Base-by-base conservation (phyloP, 305 asterid genomes). In the Striga hermonthica region DNA sequence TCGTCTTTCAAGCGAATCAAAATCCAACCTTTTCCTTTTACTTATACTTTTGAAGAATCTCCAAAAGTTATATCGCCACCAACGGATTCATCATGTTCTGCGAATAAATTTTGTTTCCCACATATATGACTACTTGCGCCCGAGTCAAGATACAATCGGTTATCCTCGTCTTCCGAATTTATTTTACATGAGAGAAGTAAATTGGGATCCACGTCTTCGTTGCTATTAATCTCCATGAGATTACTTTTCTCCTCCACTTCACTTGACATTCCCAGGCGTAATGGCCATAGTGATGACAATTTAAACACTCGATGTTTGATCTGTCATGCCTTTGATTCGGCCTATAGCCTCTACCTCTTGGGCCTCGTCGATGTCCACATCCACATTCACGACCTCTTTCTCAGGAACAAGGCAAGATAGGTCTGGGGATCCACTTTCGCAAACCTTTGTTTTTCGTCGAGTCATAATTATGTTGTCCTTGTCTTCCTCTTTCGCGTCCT, bases 171-270 rank as follows among this genome's bases (percentile, higher is more conserved):
- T 10, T 55, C 9, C 43, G 41, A 36, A 13, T 41, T 8, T 4
- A 10, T 44, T 56, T 66, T 66, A 54, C 38, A 28, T 3, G 59
- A 16, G 0, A 67, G 40, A 31, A 67, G 50, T 4, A 45, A 10
- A 45, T 12, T 45, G 50, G 50, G 50, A 45, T 10, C 50, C 8
- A 45, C 50, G n/a, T 45, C 50, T 45, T 45, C 50, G 9, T 45
- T 45, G n/a, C n/a, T 14, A 10, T 45, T 45, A 3, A 3, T 45
- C 50, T 45, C 13, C 7, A 4, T 8, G 8, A 4, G 50, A 49
- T 49, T 49, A 7, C 6, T 49, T 13, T 3, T 49, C 55, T 49
- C 28, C 55, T 49, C 55, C 5, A 12, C 28, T 4, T 49, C 6
- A 49, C 3, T 48, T 49, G 5, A 13, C 55, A 49, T 49, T 49